Evolutionary conservation across 352 stramenopile species (phyloP).

Genomic region (Globisporangium parvum): DNA sequence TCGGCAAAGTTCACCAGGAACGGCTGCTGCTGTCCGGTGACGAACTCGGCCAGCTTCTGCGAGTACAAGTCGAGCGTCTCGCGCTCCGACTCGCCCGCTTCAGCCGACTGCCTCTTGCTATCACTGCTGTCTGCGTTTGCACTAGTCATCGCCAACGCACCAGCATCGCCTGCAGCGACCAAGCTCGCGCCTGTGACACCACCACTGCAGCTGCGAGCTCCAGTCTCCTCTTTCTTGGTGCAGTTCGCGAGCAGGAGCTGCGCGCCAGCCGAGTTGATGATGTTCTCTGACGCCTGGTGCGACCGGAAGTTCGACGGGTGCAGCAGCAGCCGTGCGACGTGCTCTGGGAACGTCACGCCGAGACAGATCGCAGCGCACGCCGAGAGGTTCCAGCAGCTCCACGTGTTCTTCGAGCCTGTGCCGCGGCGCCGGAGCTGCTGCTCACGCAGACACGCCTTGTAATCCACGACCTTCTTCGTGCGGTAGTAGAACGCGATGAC

Average conservation of each 20-base stretch:
- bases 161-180: background rate
- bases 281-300: slow-evolving; percentile 82
- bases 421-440: slow-evolving; percentile 81
- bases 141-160: background rate
- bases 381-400: slow-evolving; percentile 86
- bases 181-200: background rate
- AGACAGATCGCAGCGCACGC: slow-evolving; percentile 76
- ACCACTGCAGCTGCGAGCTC: background rate
- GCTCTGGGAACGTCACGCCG: slow-evolving; percentile 72
- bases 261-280: slow-evolving; percentile 70
- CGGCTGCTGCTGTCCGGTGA: slow-evolving; percentile 66
- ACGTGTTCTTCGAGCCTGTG: slow-evolving; percentile 83
- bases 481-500: slow-evolving; percentile 98
- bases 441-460: slow-evolving; percentile 92
- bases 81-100: slow-evolving; percentile 22
- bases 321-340: slow-evolving; percentile 60
- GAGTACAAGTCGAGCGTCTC: slow-evolving; percentile 50
- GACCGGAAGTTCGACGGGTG: slow-evolving; percentile 82
- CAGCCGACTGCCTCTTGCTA: slow-evolving; percentile 6
- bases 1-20: slow-evolving; percentile 74
- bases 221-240: slow-evolving; percentile 8
- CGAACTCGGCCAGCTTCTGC: slow-evolving; percentile 51
- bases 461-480: slow-evolving; percentile 97
- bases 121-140: background rate
- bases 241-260: slow-evolving; percentile 33